Evolutionary conservation across 2,329 filamentous ascomycete species (phyloP), one percentile per base, ranked within the genome.

Genomic region (Nemania sp.): DNA sequence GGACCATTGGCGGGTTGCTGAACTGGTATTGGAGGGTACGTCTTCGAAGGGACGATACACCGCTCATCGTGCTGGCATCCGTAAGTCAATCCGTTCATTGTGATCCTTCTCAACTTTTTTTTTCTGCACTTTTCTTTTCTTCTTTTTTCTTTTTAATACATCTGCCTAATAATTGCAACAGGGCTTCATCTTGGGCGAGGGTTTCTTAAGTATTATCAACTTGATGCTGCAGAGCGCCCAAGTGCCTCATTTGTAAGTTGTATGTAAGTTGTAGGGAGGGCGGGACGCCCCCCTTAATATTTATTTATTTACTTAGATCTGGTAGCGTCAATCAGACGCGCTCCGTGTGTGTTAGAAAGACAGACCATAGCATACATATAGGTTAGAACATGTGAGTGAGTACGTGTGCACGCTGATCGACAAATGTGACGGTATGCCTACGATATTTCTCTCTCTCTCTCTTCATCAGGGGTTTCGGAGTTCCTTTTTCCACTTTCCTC

Each of bases 141-240:
- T 39, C 5, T 20, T 2, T 21, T 5, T 25, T 7, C 21, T 39
- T 5, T 20, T 2, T 21, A 20, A 65, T 45, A 13, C 35, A 32
- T 39, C 6, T 35, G 29, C 43, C 56, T 65, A 39, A 64, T 39
- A 15, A 21, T 10, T 12, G 7, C 5, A 20, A 17, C 42, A 86
- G 83, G 95, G 95, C 0, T 86, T 98, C 63, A 97, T 99, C 65
- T 80, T 99, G 7, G 92, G 94, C 0, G 94, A 98, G 74, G 94
- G 94, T 0, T 86, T 98, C 65, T 79, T 97, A 65, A 97, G 93
- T 72, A 97, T 99, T 69, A 83, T 95, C 25, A 98, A 97, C 73
- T 76, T 99, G 57, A 78, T 90, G 9, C 79, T 99, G 71, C 92
- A 96, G 57, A 93, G 90, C 73, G 79, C 87, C 10, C 77, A 81